Conservation (phyloP, 345 rosid species). For the Aquilaria yunnanensis region DNA sequence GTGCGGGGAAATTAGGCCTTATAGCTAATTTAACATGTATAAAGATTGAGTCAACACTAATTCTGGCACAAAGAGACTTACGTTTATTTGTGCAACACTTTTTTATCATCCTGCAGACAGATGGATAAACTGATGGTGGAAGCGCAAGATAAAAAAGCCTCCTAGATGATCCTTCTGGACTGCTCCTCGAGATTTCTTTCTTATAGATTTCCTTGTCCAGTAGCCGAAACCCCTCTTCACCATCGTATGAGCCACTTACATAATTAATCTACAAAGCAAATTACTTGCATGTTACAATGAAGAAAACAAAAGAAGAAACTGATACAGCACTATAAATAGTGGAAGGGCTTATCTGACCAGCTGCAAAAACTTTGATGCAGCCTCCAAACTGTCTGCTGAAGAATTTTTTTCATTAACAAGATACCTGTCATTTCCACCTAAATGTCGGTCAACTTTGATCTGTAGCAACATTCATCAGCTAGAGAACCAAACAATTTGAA, state of each 20-base stretch:
- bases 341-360: slow-evolving; percentile 38
- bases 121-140: slow-evolving; percentile 93
- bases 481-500: neutral
- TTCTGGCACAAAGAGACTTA: slow-evolving; percentile 27
- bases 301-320: slow-evolving; percentile 2
- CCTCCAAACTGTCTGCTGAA: slow-evolving; percentile 37
- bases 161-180: slow-evolving; percentile 66
- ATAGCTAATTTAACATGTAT: neutral
- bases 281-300: slow-evolving; percentile 6
- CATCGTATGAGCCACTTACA: slow-evolving; percentile 83
- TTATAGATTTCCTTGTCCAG: slow-evolving; percentile 67
- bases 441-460: slow-evolving; percentile 4
- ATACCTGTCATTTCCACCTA: slow-evolving; percentile 40
- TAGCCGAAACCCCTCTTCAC: slow-evolving; percentile 67
- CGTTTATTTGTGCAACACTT: slow-evolving; percentile 83
- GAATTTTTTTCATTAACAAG: slow-evolving; percentile 47
- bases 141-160: slow-evolving; percentile 94
- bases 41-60: neutral
- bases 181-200: slow-evolving; percentile 65
- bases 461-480: slow-evolving; percentile 9
- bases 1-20: too few relatives aligned
- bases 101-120: slow-evolving; percentile 89
- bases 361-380: slow-evolving; percentile 57
- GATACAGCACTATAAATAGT: neutral
- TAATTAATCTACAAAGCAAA: slow-evolving; percentile 65